Evolutionary conservation across 768 basidiomycete genomes (phyloP).

Genomic region (Podaxis pistillaris): DNA sequence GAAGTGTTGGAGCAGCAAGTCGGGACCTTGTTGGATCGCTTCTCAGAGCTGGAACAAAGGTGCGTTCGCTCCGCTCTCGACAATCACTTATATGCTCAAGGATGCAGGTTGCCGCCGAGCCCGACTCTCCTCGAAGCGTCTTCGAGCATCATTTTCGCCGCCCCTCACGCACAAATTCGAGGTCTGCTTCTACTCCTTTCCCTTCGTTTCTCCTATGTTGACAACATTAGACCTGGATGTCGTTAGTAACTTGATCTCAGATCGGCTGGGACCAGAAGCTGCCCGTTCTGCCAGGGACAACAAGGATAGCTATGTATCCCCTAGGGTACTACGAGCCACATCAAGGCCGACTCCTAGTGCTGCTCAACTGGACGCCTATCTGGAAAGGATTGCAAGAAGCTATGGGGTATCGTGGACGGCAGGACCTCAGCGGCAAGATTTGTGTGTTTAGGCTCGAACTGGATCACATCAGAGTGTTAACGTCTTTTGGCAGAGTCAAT

Average conservation of each 20-base stretch:
- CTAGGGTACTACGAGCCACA: slow-evolving; percentile 51
- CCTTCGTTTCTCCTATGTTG: slow-evolving; percentile 3
- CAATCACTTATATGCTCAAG: background rate
- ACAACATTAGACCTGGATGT: slow-evolving; percentile 50
- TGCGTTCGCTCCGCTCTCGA: slow-evolving; percentile 24
- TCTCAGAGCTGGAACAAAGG: slow-evolving; percentile 54
- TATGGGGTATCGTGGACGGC: slow-evolving; percentile 62
- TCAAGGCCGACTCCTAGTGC: slow-evolving; percentile 55
- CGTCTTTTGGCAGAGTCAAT: slow-evolving; percentile 40
- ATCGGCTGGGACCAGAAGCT: slow-evolving; percentile 59
- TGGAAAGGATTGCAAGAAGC: slow-evolving; percentile 50
- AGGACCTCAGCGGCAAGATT: slow-evolving; percentile 57
- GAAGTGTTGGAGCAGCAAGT: slow-evolving; percentile 67
- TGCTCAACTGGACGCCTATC: slow-evolving; percentile 51
- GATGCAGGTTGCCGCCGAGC: slow-evolving; percentile 40
- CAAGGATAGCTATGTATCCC: slow-evolving; percentile 53
- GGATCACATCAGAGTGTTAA: slow-evolving; percentile 1
- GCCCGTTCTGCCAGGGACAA: slow-evolving; percentile 48
- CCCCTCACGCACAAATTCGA: slow-evolving; percentile 53
- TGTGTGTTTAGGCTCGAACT: slow-evolving; percentile 39
- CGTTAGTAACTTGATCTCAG: slow-evolving; percentile 53
- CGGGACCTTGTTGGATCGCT: slow-evolving; percentile 57
- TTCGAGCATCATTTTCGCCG: slow-evolving; percentile 64
- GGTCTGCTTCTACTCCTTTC: slow-evolving; percentile 36
- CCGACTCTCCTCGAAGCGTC: slow-evolving; percentile 63